Base-by-base conservation (phyloP, 78 protist species). In the Polysphondylium violaceum region DNA sequence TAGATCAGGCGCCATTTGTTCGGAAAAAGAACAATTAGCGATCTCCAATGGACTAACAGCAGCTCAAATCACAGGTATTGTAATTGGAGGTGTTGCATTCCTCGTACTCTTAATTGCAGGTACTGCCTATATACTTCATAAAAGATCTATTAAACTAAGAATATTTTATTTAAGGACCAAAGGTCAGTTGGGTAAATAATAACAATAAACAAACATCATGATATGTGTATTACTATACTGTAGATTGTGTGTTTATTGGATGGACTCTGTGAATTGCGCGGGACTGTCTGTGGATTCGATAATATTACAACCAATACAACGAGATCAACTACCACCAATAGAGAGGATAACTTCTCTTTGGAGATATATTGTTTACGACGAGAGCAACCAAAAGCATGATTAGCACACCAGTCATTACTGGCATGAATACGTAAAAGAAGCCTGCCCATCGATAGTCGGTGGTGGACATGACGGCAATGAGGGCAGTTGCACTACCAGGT, bases 401-500 rank as follows among this genome's bases (percentile, higher is more conserved):
- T 5, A 64, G 21, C 7, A 53, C 65, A 21, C 94, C 94, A 8
- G 60, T 40, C 8, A 41, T 27, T 17, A 90, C 88, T 6, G 94
- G 94, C 8, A 78, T 17, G 0, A 90, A 60, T 0, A 67, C 21
- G 50, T 90, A 90, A 29, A 38, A 58, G 23, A 35, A 90, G 4
- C 89, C 88, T n/a, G 56, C 53, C 81, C 81, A 74, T 19, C 64
- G 64, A 16, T 53, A 33, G 4, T 60, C 71, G n/a, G 21, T 47
- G 9, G 72, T n/a, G 23, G 73, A 31, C 36, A 36, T 61, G 4
- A 88, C 36, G 21, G 81, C 83, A 7, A 94, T 94, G 56, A 87
- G 14, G 12, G 94, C 86, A 23, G 94, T 73, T 5, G 96, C 96
- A 19, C 94, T 94, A 14, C 96, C 96, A 25, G 96, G 96, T 11